Evolutionary conservation across 78 protist species (phyloP).

Genomic region (Speleostelium caveatum): DNA sequence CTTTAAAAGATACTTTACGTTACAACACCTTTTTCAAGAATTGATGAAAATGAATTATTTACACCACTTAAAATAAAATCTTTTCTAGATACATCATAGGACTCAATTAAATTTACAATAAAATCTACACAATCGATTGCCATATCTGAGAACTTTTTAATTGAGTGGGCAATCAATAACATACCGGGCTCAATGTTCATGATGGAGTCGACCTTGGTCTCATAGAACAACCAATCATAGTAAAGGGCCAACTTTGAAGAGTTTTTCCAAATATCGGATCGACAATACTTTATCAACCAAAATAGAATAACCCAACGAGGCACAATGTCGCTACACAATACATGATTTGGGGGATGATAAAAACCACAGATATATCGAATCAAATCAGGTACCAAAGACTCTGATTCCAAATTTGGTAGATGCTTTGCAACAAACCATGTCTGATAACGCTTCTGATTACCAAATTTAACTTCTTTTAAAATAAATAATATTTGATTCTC

Average conservation of each 20-base stretch:
- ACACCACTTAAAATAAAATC: constrained; percentile 62
- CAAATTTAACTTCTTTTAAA: constrained; percentile 80
- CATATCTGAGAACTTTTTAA: constrained; percentile 80
- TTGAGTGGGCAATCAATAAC: constrained; percentile 79
- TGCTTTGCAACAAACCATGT: constrained; percentile 80
- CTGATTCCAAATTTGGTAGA: constrained; percentile 30
- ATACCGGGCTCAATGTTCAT: constrained; percentile 89
- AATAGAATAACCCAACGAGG: constrained; percentile 90
- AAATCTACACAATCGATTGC: constrained; percentile 77
- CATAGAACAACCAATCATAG: constrained; percentile 82
- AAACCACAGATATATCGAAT: constrained; percentile 85
- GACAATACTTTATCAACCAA: constrained; percentile 76
- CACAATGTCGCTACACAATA: constrained; percentile 68
- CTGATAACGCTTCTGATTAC: constrained; percentile 88
- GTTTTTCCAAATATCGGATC: constrained; percentile 42
- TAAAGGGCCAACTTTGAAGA: constrained; percentile 69
- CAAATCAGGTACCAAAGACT: constrained; percentile 81
- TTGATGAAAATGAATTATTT: constrained; percentile 16
- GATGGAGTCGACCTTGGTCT: constrained; percentile 64
- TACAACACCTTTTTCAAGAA: constrained; percentile 73
- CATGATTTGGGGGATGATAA: constrained; percentile 81
- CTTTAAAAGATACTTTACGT: too few relatives aligned
- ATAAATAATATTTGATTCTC: constrained; percentile 82
- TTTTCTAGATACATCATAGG: constrained; percentile 36
- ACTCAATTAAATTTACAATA: constrained; percentile 45